phyloP scores from a whole-genome alignment of 768 basidiomycete species.

The Paxillus involutus region DNA sequence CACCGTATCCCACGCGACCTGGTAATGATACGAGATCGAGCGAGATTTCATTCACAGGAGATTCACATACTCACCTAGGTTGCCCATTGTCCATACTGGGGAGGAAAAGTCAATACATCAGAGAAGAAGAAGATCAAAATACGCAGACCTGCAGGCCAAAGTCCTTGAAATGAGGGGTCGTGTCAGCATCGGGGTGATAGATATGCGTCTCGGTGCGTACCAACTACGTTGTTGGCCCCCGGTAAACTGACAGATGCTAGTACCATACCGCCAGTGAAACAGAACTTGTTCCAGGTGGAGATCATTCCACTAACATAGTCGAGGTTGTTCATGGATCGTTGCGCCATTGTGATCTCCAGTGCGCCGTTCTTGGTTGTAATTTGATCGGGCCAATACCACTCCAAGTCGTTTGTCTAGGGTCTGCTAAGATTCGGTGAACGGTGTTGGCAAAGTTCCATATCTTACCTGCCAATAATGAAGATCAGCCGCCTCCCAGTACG shows the following conservation, averaged over 20 bases:
- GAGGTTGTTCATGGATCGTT: slow-evolving; percentile 67
- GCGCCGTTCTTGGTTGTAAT: slow-evolving; percentile 72
- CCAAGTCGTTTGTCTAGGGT: slow-evolving; percentile 64
- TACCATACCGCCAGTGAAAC: slow-evolving; percentile 86
- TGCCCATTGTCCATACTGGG: slow-evolving; percentile 72
- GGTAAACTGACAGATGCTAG: slow-evolving; percentile 70
- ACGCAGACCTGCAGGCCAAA: slow-evolving; percentile 66
- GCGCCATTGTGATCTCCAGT: slow-evolving; percentile 71
- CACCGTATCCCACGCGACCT: slow-evolving; percentile 88
- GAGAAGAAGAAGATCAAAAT: neutral
- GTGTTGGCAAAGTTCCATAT: neutral
- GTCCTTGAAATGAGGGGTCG: slow-evolving; percentile 33
- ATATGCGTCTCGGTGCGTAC: slow-evolving; percentile 16
- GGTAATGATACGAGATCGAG: neutral
- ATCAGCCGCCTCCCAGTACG: slow-evolving; percentile 85
- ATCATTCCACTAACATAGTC: slow-evolving; percentile 74
- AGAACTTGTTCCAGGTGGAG: slow-evolving; percentile 86
- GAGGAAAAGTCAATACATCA: slow-evolving; percentile 11
- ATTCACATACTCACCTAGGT: slow-evolving; percentile 51
- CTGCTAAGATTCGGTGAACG: neutral
- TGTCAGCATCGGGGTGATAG: neutral
- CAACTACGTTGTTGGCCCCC: slow-evolving; percentile 56
- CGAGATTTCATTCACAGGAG: neutral
- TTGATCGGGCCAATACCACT: slow-evolving; percentile 88
- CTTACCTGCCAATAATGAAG: slow-evolving; percentile 75